Evolutionary conservation across 1,139 yeast genomes (phyloP).

Genomic region (Pichia kudriavzevii): DNA sequence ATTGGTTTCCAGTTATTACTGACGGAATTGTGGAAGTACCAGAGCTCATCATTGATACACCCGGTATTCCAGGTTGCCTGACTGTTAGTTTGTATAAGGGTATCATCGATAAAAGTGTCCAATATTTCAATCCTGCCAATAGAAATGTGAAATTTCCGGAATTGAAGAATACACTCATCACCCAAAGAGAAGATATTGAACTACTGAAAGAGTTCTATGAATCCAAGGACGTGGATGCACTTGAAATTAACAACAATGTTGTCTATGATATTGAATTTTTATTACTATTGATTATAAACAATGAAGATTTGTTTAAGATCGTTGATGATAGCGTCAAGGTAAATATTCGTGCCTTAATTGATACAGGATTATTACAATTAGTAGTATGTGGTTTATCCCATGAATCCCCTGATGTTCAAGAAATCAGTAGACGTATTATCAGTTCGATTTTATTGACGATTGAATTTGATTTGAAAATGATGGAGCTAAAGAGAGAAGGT

Average conservation of each 20-base stretch:
- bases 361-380: constrained; percentile 51
- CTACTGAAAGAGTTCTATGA: constrained; percentile 13
- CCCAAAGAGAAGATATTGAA: constrained; percentile 27
- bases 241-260: constrained; percentile 3
- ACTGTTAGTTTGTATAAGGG: constrained; percentile 49
- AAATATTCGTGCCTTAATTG: constrained; percentile 52
- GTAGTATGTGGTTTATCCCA: constrained; percentile 43
- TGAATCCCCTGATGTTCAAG: constrained; percentile 18
- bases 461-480: constrained; percentile 18
- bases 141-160: constrained; percentile 11
- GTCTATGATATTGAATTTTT: constrained; percentile 59
- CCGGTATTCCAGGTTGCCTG: constrained; percentile 36
- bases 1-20: constrained; percentile 27
- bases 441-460: constrained; percentile 18
- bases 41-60: constrained; percentile 36
- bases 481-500: constrained; percentile 14
- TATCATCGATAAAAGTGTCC: constrained; percentile 43
- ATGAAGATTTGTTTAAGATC: constrained; percentile 48
- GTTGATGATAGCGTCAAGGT: constrained; percentile 29
- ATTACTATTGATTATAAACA: constrained; percentile 48
- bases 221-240: constrained; percentile 4
- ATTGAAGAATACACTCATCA: constrained; percentile 2
- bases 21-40: constrained; percentile 26
- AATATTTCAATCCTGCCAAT: constrained; percentile 29
- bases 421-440: constrained; percentile 21